Evolutionary conservation across 768 basidiomycete genomes (phyloP).

Genomic region (Pholiota conissans): DNA sequence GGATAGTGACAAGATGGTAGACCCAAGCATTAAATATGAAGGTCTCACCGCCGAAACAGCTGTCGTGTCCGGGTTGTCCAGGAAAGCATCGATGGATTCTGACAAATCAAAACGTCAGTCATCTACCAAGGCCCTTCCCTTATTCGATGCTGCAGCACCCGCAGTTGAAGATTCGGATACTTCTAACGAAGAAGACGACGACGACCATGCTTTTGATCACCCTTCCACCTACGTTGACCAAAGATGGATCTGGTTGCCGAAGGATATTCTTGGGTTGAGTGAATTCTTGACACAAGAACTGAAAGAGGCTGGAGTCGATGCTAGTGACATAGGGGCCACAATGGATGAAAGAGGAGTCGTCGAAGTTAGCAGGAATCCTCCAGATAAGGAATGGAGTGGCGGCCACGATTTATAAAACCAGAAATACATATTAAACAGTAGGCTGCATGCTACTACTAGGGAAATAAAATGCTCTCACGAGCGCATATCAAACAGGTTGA

Average conservation of each 20-base stretch:
- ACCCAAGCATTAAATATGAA: conserved; percentile 4
- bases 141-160: conserved; percentile 30
- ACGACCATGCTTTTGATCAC: conserved; percentile 48
- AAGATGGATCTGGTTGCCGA: conserved; percentile 48
- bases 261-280: conserved; percentile 43
- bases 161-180: conserved; percentile 30
- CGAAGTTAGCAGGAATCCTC: conserved; percentile 44
- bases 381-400: conserved; percentile 43
- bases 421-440: too few species aligned
- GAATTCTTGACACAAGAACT: conserved; percentile 36
- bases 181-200: conserved; percentile 29
- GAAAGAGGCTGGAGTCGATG: conserved; percentile 36
- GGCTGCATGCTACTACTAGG: too few species aligned
- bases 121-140: conserved; percentile 8
- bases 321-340: conserved; percentile 43
- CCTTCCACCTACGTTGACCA: conserved; percentile 47
- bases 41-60: background rate
- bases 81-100: conserved; percentile 14
- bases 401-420: conserved; percentile 33
- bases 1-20: background rate
- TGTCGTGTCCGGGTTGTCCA: background rate
- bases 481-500: too few species aligned
- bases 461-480: too few species aligned
- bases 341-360: conserved; percentile 45
- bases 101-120: conserved; percentile 14